Evolutionary conservation across 495 filamentous ascomycete species (phyloP), one percentile per base, ranked within the genome.

Genomic region (Oleoguttula mirabilis): DNA sequence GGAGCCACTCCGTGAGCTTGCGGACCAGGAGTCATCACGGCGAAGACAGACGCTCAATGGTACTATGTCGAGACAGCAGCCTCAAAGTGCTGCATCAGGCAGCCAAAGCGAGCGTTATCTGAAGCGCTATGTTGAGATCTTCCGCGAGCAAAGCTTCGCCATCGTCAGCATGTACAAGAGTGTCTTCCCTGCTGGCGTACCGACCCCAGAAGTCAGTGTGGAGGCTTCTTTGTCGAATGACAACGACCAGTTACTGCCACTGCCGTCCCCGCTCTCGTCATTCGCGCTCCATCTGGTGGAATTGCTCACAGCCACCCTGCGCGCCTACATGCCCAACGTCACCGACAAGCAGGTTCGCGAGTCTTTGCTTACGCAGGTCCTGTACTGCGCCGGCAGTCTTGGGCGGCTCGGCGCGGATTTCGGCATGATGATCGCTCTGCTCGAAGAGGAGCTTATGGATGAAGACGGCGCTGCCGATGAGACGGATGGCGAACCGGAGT

Each of bases 111-210:
- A 95, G 55, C 72, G 84, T 19, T 99, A 86, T 51, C 65, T 99
- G 27, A 99, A 99, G 59, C 69, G 84, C 39, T 99, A 93, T 64
- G 80, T 99, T 52, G 92, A 99, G 60, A 93, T 96, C 21, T 96
- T 95, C 63, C 81, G 92, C 39, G 92, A 99, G 62, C 92, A 99
- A 61, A 90, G 84, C 54, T 99, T 99, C 55, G 82, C 81, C 10
- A 92, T 95, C 45, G 73, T 96, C 16, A 87, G 82, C 15, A 82
- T 95, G 72, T 94, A 90, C 58, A 81, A 77, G 47, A 84, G 75
- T 52, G 90, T 96, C 33, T 96, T 95, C 56, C 76, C 80, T 2
- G 66, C 72, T 4, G 58, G 55, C 3, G 35, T 64, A 8, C 57
- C 63, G 5, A 39, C 45, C 0, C 45, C 60, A 4, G 56, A 52